Base-by-base conservation (phyloP, 352 stramenopile species). In the Phytopythium oedochilum region DNA sequence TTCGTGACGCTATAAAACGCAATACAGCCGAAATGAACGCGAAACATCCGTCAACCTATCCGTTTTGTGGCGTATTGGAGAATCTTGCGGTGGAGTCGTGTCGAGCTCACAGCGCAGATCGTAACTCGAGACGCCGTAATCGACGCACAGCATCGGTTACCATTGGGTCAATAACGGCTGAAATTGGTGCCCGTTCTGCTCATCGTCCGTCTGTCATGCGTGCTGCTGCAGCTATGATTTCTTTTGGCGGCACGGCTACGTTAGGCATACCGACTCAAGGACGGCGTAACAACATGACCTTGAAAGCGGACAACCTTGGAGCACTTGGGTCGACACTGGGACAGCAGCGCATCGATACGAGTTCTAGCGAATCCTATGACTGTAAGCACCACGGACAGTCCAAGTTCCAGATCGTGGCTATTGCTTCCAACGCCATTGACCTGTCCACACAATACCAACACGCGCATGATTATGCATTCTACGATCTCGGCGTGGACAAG, bases 341-440 rank as follows among this genome's bases (percentile, higher is more conserved):
- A 1, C 42, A 34, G 15, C 23, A 34, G 25, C 20, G 5, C 12
- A 3, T 8, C 4, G 29, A 43, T n/a, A 8, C n/a, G 15, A 17
- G 20, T 12, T 3, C 8, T 18, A 29, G 22, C 3, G 14, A 38
- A 8, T 17, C 18, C n/a, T 11, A 10, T 31, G 14, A 1, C 28
- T 15, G 11, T 36, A 26, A 46, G 0, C n/a, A 46, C 15, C 34
- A 39, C 9, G 42, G 28, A 38, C 48, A 40, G 9, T 32, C 51
- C 0, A 68, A 61, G 0, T 88, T 88, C 44, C 78, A 83, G 47
- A 35, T 88, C 2, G 83, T 80, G 31, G 75, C 64, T 0, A 63
- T 86, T 4, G 63, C 73, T 6, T 20, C 65, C 1, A 61, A 39
- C 15, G 15, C 54, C 5, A 55, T 74, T 9, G 23, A 49, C 14